phyloP scores from a whole-genome alignment of 2,329 filamentous ascomycete species.

The Pseudogymnoascus sp. region DNA sequence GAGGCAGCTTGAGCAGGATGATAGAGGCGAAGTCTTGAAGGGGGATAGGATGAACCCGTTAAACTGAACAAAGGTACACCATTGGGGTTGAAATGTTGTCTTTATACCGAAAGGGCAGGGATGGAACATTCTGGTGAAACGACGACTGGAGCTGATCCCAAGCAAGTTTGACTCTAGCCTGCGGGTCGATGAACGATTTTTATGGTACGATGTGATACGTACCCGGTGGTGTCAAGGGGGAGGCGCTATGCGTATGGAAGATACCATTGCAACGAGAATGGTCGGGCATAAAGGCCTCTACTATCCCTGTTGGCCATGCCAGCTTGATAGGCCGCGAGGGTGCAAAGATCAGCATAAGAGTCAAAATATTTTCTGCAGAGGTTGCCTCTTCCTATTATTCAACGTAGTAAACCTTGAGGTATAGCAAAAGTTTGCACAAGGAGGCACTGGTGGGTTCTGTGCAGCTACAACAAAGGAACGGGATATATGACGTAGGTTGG shows the following conservation, averaged over 20 bases:
- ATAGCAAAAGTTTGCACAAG: neutral
- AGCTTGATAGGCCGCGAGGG: neutral
- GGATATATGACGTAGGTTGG: neutral
- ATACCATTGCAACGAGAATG: neutral
- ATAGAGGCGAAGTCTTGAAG: neutral
- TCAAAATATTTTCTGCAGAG: neutral
- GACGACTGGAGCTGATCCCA: neutral
- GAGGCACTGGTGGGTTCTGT: neutral
- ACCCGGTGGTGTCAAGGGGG: neutral
- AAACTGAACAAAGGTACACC: neutral
- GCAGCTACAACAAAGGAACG: neutral
- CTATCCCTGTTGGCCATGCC: neutral
- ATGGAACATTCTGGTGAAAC: constrained; percentile 1
- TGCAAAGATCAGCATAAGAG: neutral
- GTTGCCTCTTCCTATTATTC: neutral
- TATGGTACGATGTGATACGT: neutral
- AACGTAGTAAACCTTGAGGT: neutral
- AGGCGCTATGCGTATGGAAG: neutral
- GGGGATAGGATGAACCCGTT: neutral
- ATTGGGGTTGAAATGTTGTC: neutral
- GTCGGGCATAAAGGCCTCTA: neutral
- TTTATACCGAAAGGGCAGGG: neutral
- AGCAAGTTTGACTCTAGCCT: neutral
- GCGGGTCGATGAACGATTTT: constrained; percentile 1
- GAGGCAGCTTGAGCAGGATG: neutral